Conservation (phyloP, 75 land plant species). For the Pinus taeda region DNA sequence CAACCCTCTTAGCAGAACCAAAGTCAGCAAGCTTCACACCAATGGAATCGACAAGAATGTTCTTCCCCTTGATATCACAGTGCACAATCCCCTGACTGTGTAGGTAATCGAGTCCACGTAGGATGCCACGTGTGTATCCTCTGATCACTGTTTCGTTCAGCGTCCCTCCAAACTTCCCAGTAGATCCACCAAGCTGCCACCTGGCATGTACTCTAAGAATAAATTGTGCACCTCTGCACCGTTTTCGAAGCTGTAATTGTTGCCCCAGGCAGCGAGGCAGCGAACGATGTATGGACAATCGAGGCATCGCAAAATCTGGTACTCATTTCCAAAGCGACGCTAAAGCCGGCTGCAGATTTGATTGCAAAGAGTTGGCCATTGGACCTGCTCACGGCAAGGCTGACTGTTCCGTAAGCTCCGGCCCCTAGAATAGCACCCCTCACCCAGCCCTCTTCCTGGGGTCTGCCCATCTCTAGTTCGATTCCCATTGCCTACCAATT, state of each 20-base stretch:
- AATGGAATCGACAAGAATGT: constrained; percentile 28
- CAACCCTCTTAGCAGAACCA: constrained; percentile 46
- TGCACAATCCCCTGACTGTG: constrained; percentile 52
- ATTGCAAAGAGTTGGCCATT: no score
- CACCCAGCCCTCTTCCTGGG: no score
- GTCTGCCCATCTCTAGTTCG: no score
- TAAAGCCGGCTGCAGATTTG: no score
- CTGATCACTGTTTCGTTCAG: constrained; percentile 35
- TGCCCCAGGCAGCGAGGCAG: constrained; percentile 37
- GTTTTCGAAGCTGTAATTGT: constrained; percentile 13
- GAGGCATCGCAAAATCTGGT: no score
- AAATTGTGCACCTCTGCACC: constrained; percentile 25
- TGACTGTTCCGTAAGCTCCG: no score
- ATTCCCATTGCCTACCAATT: no score
- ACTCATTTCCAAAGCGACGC: no score
- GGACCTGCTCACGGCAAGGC: no score
- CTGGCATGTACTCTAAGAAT: constrained; percentile 65
- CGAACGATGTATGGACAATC: constrained; percentile 21
- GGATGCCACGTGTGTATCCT: constrained; percentile 26
- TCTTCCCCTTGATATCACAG: constrained; percentile 68
- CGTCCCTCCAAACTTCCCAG: constrained; percentile 33
- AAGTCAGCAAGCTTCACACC: constrained; percentile 58
- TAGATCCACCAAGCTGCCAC: constrained; percentile 50
- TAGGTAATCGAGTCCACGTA: constrained; percentile 33
- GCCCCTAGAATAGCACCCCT: no score